Percentiles rank a stretch among this genome's conserved stretches.
Conservation (phyloP, 768 basidiomycete species). For the Naganishia onofrii region DNA sequence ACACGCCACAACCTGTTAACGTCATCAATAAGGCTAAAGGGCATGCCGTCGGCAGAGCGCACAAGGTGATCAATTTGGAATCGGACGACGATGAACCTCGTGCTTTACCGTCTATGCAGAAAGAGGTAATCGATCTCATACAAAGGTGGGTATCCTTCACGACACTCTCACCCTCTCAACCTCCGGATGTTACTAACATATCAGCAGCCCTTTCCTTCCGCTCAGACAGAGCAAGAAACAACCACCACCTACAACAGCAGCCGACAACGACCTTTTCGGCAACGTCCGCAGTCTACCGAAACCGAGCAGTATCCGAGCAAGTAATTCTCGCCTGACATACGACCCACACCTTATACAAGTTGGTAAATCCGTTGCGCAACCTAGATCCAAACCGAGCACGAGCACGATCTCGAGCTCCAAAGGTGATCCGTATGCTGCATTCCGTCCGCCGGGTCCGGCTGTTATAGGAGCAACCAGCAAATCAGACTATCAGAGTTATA, state of each 20-base stretch:
- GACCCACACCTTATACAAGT: slow-evolving; percentile 2
- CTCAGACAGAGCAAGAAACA: slow-evolving; percentile 4
- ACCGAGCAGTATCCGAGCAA: slow-evolving; percentile 12
- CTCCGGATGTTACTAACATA: background rate
- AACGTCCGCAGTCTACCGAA: slow-evolving; percentile 16
- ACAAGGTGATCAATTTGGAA: slow-evolving; percentile 15
- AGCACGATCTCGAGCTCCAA: background rate
- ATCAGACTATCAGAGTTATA: slow-evolving; percentile 10
- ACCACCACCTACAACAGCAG: background rate
- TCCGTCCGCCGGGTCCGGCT: slow-evolving; percentile 6
- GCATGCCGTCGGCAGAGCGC: background rate
- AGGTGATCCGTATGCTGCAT: slow-evolving; percentile 11
- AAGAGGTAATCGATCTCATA: slow-evolving; percentile 10
- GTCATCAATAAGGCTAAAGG: slow-evolving; percentile 9
- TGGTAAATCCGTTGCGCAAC: slow-evolving; percentile 1
- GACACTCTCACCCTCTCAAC: background rate
- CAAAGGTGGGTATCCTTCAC: slow-evolving; percentile 1
- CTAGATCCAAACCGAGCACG: background rate
- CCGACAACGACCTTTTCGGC: slow-evolving; percentile 9
- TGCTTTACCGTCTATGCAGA: background rate
- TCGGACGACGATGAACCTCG: slow-evolving; percentile 21
- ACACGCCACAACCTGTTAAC: slow-evolving; percentile 4
- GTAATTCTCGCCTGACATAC: slow-evolving; percentile 17
- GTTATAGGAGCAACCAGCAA: background rate
- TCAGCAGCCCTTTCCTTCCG: background rate